Evolutionary conservation across 148 eudicot genomes (phyloP).

Genomic region (Dianthus caryophyllus): DNA sequence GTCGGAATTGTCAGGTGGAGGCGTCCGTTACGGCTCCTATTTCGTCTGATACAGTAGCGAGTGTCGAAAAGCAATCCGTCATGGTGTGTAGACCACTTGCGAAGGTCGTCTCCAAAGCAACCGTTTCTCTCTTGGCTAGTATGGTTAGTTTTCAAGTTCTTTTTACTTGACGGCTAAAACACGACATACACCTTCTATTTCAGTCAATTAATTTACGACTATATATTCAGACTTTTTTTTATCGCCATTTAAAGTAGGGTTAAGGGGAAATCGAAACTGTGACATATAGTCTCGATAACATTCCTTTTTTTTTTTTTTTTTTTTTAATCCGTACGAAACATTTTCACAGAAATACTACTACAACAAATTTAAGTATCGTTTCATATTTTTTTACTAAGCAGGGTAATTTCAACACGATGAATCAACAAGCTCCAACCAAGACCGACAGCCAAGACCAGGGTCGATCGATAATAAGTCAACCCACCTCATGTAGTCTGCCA

Average conservation of each 20-base stretch:
- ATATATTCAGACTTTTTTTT: no score
- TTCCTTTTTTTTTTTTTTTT: no score
- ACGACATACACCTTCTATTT: no score
- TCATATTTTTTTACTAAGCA: constrained; percentile 15
- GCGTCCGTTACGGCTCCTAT: constrained; percentile 27
- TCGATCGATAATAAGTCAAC: constrained; percentile 16
- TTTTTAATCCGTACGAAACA: no score
- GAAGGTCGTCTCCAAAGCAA: constrained; percentile 61
- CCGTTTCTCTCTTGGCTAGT: constrained; percentile 52
- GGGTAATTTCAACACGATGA: constrained; percentile 37
- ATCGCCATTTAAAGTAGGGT: no score
- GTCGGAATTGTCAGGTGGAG: constrained; percentile 43
- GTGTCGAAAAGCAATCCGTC: constrained; percentile 33
- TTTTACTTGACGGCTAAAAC: no score
- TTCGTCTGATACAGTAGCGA: constrained; percentile 25
- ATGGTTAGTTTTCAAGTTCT: constrained; percentile 82
- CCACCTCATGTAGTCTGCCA: constrained; percentile 20
- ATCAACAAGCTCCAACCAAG: constrained; percentile 35
- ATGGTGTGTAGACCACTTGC: constrained; percentile 76
- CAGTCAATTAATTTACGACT: no score
- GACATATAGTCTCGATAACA: no score
- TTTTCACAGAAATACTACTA: no score
- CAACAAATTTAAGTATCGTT: background rate
- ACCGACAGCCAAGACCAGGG: constrained; percentile 31
- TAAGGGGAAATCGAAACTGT: no score